Conservation (phyloP, 2,329 filamentous ascomycete genomes). For the Pseudocercospora eumusae region DNA sequence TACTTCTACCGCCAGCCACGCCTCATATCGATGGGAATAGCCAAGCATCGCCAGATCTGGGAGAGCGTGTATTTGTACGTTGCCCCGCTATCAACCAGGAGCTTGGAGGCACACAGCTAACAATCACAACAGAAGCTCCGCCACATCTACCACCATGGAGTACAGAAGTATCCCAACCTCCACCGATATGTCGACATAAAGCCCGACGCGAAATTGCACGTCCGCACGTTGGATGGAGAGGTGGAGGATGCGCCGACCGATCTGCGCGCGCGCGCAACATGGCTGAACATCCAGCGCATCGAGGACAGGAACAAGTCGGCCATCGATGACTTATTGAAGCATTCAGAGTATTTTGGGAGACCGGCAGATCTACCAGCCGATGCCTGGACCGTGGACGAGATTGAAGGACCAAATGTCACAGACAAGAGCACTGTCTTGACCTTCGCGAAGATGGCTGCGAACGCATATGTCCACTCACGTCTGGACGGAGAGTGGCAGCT, state of each 20-base stretch:
- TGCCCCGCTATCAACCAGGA: too few relatives aligned
- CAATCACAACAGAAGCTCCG: slow-evolving; percentile 60
- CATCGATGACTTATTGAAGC: slow-evolving; percentile 75
- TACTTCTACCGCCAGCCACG: slow-evolving; percentile 16
- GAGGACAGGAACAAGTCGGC: slow-evolving; percentile 73
- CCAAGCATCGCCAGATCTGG: slow-evolving; percentile 1
- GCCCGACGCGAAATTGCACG: slow-evolving; percentile 50
- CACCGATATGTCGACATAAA: slow-evolving; percentile 75
- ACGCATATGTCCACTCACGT: slow-evolving; percentile 80
- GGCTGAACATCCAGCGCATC: slow-evolving; percentile 73
- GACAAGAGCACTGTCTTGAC: slow-evolving; percentile 82
- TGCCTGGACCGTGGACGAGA: slow-evolving; percentile 80
- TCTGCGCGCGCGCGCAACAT: slow-evolving; percentile 45
- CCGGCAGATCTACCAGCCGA: slow-evolving; percentile 68
- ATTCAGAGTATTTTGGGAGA: slow-evolving; percentile 68
- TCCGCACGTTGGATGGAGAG: slow-evolving; percentile 26
- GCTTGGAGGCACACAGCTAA: background rate
- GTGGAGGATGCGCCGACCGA: slow-evolving; percentile 41
- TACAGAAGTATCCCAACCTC: slow-evolving; percentile 72
- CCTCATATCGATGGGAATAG: background rate
- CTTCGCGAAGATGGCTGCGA: slow-evolving; percentile 82
- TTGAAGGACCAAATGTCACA: slow-evolving; percentile 76
- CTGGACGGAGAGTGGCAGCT: slow-evolving; percentile 79
- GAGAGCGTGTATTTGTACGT: slow-evolving; percentile 19
- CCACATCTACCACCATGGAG: slow-evolving; percentile 91